Evolutionary conservation across 495 filamentous ascomycete genomes (phyloP).

Genomic region (Peziza echinospora): DNA sequence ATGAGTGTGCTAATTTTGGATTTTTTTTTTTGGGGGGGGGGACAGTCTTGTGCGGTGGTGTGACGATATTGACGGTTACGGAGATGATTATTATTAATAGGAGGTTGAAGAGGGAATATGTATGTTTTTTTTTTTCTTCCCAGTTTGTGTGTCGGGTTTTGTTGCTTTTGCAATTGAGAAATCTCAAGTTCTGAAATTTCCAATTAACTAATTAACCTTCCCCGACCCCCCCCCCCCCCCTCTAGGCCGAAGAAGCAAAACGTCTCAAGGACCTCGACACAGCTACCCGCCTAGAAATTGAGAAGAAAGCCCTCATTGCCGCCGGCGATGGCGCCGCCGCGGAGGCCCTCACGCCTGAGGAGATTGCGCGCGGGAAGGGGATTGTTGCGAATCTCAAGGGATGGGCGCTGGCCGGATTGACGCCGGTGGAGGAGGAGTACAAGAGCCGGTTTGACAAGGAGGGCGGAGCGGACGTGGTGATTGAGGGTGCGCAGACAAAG

Average conservation of each 20-base stretch:
- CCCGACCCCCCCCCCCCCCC: background rate
- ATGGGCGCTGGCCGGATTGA: slow-evolving; percentile 23
- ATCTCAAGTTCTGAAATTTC: too few species aligned
- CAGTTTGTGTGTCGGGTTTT: too few species aligned
- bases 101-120: slow-evolving; percentile 24
- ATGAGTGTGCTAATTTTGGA: background rate
- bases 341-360: slow-evolving; percentile 1
- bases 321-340: slow-evolving; percentile 5
- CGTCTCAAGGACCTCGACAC: background rate
- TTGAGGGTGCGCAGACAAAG: background rate
- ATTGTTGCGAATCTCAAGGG: slow-evolving; percentile 9
- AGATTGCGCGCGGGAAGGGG: slow-evolving; percentile 1
- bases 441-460: slow-evolving; percentile 2
- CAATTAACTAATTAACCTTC: too few species aligned
- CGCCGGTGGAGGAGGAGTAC: slow-evolving; percentile 14
- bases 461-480: background rate
- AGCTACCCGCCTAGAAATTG: background rate
- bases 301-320: slow-evolving; percentile 8
- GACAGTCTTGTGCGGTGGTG: slow-evolving; percentile 44
- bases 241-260: slow-evolving; percentile 10
- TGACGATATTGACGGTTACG: slow-evolving; percentile 57
- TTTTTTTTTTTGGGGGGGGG: background rate
- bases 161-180: too few species aligned
- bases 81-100: slow-evolving; percentile 84
- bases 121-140: slow-evolving; percentile 3